Base-by-base conservation (phyloP, 331 rosid species). In the Acacia pycnantha region DNA sequence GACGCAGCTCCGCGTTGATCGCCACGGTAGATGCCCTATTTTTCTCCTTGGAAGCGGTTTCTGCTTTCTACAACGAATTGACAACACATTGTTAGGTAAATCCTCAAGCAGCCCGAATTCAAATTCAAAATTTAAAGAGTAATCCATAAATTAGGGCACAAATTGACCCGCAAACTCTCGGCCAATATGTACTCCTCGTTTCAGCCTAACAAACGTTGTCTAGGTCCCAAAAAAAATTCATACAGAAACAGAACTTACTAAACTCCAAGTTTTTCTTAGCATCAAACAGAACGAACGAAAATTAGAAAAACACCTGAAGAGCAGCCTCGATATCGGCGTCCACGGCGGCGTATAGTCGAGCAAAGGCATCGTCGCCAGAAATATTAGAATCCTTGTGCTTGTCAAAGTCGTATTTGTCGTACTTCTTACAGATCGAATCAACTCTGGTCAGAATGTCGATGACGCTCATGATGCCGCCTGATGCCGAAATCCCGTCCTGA, bases 1-100 rank as follows among this genome's bases (percentile, higher is more conserved):
- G 94, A 83, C 99, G 99, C 90, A 96, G 91, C 93, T 96, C 99
- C 1, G 98, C 98, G 88, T 94, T 96, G 91, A 96, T 66, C 19
- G 98, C 97, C 76, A 93, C 99, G 11, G 92, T 91, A 43, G 99
- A 91, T 13, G 99, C 99, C 84, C 88, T 91, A 48, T 79, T 94
- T 81, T 90, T 96, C 86, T 93, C 99, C 82, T 89, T 92, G 4
- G 98, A 90, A 84, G 97, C 98, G 8, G 83, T 77, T 80, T 92
- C 99, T 53, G 99, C 97, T 96, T 96, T 96, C 99, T 96, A 77
- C 88, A 90, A 11, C 86, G 62, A 90, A 41, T 64, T 21, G 3
- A 43, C 67, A 24, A 51, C n/a, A 12, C 18, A 13, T 35, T 12
- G 37, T 24, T 4, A 58, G 79, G 31, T 9, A 47, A 47, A 56